Base-by-base conservation (phyloP, 2,329 filamentous ascomycete genomes). In the Proliferodiscus dingleyae region DNA sequence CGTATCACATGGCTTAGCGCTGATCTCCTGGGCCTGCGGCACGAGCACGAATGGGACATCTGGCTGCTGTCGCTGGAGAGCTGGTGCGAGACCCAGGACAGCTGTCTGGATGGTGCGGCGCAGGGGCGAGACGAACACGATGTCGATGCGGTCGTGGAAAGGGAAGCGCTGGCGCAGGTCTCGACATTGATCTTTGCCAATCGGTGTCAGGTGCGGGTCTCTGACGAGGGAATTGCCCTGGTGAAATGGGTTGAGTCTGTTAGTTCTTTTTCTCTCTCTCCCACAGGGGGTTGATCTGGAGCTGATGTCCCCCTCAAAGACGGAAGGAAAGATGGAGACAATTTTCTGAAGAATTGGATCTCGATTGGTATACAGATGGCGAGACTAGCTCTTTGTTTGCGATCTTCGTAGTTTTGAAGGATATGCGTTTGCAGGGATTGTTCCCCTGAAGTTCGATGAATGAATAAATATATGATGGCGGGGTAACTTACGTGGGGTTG, bases 21-120 rank as follows among this genome's bases (percentile, higher is more conserved):
- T 52, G 3, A 52, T 52, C 21, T 54, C 52, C 11, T 52, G 52
- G 4, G 52, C 52, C 19, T 50, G 21, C 6, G 52, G 52, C 1
- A 51, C 45, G 4, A 54, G 43, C 4, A 54, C 15, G 9, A 54
- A 32, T 10, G 40, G 36, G 1, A 54, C 45, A 7, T 50, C 47
- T 23, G 40, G 41, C 6, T 34, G 16, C 19, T 44, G 22, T n/a
- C n/a, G n/a, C n/a, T 43, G 19, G 8, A 54, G 32, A 3, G 42
- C 44, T 8, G 49, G 47, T 6, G 44, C 10, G 36, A 95, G 93
- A 34, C 78, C 74, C 40, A 80, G 68, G 21, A 87, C 71, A 34
- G 86, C 83, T 2, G 89, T 95, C 34, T 86, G 79, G 32, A 95
- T 73, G 2, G 89, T 91, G 49, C 89, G 81, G 37, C 83, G 81